Evolutionary conservation across 352 stramenopile genomes (phyloP).

Genomic region (Thalassiosira ordinaria): DNA sequence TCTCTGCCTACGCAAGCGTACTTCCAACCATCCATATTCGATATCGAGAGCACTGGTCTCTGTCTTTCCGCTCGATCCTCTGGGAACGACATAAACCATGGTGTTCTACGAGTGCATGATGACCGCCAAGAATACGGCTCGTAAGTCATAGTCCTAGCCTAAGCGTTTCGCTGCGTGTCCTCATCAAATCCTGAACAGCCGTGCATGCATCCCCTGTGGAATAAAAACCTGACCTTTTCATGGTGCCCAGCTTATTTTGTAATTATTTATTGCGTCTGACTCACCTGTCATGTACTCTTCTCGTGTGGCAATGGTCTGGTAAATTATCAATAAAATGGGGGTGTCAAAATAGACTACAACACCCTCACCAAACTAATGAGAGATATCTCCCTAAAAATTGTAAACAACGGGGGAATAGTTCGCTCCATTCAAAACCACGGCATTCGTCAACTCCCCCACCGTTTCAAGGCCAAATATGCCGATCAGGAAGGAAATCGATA

Average conservation of each 20-base stretch:
- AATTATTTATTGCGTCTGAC: constrained; percentile 26
- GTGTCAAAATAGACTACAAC: constrained; percentile 54
- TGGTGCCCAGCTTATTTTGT: too few species aligned
- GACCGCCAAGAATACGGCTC: constrained; percentile 80
- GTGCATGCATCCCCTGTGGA: too few species aligned
- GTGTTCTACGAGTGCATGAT: constrained; percentile 85
- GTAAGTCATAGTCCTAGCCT: constrained; percentile 60
- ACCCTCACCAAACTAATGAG: constrained; percentile 67
- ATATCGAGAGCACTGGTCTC: too few species aligned
- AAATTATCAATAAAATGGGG: too few species aligned
- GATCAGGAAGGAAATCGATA: constrained; percentile 79
- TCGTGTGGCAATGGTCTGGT: too few species aligned
- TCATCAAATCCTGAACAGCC: too few species aligned
- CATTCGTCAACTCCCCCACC: constrained; percentile 80
- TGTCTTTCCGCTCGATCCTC: too few species aligned
- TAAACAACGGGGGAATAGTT: constrained; percentile 79
- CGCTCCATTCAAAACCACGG: constrained; percentile 84
- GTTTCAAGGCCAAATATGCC: constrained; percentile 79
- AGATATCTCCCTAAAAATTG: constrained; percentile 77
- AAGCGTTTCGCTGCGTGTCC: background rate
- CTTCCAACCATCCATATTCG: too few species aligned
- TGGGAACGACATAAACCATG: too few species aligned
- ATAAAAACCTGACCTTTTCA: too few species aligned
- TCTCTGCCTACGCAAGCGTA: too few species aligned
- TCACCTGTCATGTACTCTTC: constrained; percentile 3